Conservation (phyloP, 768 basidiomycete species). For the Podaxis carcinomalis region DNA sequence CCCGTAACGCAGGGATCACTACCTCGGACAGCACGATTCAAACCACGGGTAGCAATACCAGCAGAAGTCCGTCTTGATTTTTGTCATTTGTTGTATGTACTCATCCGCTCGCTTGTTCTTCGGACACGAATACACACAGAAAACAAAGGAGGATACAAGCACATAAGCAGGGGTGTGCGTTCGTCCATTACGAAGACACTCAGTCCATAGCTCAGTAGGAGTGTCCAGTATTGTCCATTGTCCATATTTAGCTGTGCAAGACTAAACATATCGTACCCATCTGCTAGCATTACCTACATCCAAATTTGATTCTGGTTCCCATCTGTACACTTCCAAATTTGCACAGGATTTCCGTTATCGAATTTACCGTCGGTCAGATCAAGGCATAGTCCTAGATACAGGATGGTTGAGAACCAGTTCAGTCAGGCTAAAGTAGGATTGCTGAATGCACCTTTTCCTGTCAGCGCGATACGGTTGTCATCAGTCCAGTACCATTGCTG, state of each 20-base stretch:
- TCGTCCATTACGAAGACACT: background rate
- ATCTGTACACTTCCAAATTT: slow-evolving; percentile 20
- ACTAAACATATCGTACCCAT: background rate
- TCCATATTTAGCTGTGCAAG: background rate
- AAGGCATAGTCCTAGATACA: slow-evolving; percentile 15
- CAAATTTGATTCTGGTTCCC: slow-evolving; percentile 16
- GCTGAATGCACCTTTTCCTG: slow-evolving; percentile 9
- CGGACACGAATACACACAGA: background rate
- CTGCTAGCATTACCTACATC: background rate
- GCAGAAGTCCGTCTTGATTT: background rate
- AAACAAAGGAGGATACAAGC: background rate
- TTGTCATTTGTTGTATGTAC: background rate
- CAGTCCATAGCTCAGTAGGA: background rate
- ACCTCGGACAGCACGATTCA: background rate
- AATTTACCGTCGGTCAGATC: slow-evolving; percentile 19
- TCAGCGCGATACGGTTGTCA: slow-evolving; percentile 11
- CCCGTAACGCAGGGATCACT: background rate
- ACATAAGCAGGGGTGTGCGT: background rate
- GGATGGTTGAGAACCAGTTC: background rate
- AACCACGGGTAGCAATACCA: background rate
- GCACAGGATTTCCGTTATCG: slow-evolving; percentile 15
- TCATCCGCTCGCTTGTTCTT: background rate
- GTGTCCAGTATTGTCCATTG: background rate
- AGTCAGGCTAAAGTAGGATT: no score
- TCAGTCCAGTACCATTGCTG: slow-evolving; percentile 18